Evolutionary conservation across 805 yeast species (phyloP).

Genomic region (Maudiozyma serrabonitensis): DNA sequence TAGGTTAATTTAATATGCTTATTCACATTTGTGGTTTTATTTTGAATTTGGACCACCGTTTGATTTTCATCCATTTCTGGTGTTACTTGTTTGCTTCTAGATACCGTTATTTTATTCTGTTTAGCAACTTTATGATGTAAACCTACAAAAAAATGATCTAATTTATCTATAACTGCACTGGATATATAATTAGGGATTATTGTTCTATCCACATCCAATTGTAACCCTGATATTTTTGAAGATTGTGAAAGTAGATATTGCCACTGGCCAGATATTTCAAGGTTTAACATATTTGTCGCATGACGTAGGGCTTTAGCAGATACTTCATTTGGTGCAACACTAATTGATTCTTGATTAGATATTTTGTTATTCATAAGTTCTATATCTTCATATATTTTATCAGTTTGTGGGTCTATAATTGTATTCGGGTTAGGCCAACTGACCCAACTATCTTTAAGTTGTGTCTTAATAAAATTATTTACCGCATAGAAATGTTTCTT

Average conservation of each 20-base stretch:
- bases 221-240: constrained; percentile 7
- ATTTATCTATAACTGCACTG: constrained; percentile 14
- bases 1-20: constrained; percentile 14
- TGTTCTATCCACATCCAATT: constrained; percentile 20
- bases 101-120: constrained; percentile 12
- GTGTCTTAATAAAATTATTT: constrained; percentile 32
- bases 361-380: not conserved
- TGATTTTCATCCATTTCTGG: not conserved
- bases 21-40: constrained; percentile 6
- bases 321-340: constrained; percentile 16
- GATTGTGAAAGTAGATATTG: constrained; percentile 16
- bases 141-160: constrained; percentile 22
- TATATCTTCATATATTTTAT: constrained; percentile 19
- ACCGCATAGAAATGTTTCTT: constrained; percentile 26
- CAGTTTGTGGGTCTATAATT: constrained; percentile 23
- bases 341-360: not conserved
- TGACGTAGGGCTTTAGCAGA: constrained; percentile 18
- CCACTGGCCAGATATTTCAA: constrained; percentile 25
- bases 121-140: constrained; percentile 20
- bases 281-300: constrained; percentile 17
- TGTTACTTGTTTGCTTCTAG: not conserved
- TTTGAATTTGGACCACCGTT: not conserved
- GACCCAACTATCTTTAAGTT: constrained; percentile 33
- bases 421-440: constrained; percentile 47
- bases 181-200: constrained; percentile 14